Evolutionary conservation across 2,329 filamentous ascomycete genomes (phyloP).

Genomic region (Knufia fluminis): DNA sequence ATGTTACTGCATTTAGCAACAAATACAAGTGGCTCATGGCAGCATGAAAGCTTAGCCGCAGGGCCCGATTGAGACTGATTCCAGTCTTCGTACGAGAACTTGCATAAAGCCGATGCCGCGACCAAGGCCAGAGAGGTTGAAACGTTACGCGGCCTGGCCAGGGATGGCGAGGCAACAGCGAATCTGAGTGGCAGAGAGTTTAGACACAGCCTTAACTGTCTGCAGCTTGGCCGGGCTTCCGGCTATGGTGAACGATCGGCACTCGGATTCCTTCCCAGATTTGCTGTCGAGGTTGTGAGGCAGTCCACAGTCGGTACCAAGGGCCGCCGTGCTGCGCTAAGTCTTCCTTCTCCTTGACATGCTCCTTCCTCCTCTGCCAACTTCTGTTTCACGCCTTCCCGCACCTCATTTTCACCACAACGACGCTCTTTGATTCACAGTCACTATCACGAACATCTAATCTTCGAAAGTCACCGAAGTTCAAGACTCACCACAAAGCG

Average conservation of each 20-base stretch:
- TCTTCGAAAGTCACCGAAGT: background rate
- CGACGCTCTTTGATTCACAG: conserved; percentile 5
- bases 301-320: background rate
- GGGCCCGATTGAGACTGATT: too few species aligned
- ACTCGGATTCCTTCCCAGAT: background rate
- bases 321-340: conserved; percentile 2
- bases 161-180: background rate
- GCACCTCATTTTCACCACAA: background rate
- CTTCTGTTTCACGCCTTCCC: background rate
- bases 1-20: background rate
- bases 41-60: background rate
- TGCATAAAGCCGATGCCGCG: too few species aligned
- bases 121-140: background rate
- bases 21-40: background rate
- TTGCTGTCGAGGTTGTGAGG: background rate
- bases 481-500: background rate
- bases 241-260: background rate
- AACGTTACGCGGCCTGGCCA: background rate
- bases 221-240: background rate
- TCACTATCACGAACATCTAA: background rate
- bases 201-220: background rate
- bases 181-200: background rate
- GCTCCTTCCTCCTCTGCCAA: conserved; percentile 2
- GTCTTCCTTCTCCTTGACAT: background rate
- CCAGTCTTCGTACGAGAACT: background rate